Base-by-base conservation (phyloP, 352 stramenopile species). In the Phytophthora rubi region DNA sequence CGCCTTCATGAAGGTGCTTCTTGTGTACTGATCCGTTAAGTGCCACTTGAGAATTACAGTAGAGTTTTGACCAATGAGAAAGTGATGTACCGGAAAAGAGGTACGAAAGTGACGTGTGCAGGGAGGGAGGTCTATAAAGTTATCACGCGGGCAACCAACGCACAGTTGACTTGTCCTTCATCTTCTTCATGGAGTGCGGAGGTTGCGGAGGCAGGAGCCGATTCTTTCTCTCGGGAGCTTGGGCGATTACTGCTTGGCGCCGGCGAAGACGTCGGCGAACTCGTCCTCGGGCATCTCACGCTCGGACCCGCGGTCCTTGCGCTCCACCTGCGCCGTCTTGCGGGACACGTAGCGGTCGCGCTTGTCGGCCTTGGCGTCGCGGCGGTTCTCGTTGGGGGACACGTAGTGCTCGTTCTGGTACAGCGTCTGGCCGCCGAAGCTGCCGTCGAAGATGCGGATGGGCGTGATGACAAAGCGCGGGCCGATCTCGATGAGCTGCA, bases 401-500 rank as follows among this genome's bases (percentile, higher is more conserved):
- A 99, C 90, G 81, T 99, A 99, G 54, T 91, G 82, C n/a, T 93
- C 85, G 82, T 99, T 99, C 76, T 98, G 89, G 78, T 98, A 99
- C 16, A 99, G 76, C 45, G 97, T 99, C 76, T 98, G 95, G 30
- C 98, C 98, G 45, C 97, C 97, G 79, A 99, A 99, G 65, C 95
- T 99, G 70, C 98, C 98, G 65, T 97, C 91, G 72, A 99, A 99
- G 70, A 99, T 99, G 47, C 98, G 90, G 69, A 99, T 99, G 13
- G 98, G 97, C 59, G 98, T 97, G 47, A 99, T 89, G 52, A 99
- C 97, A 81, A 99, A 99, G 48, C 98, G 91, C 21, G 98, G 98
- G 37, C 98, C 98, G 64, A 99, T 99, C 85, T 99, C 98, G 48
- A 99, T 98, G 1, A 99, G 86, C 68, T 98, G 97, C 62, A 98